These are phyloP conservation scores for Arabis alpina DNA, from an alignment of 345 rosid species.

Conservation along the genomic window DNA sequence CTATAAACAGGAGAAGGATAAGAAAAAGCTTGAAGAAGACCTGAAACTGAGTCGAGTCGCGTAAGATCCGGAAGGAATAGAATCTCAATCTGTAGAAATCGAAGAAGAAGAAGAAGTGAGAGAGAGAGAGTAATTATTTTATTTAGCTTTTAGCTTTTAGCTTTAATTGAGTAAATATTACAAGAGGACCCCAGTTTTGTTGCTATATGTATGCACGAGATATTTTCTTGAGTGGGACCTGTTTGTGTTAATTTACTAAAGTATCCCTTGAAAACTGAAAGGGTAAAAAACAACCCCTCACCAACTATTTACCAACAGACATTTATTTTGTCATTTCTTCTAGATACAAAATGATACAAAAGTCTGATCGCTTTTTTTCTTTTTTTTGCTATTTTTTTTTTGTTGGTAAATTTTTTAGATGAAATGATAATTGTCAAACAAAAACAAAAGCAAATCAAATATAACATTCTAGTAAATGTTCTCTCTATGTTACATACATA, in stretches of 20 bases:
- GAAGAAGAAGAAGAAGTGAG: constrained; percentile 8
- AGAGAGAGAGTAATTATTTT: constrained; percentile 11
- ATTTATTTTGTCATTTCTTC: not conserved
- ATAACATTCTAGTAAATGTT: too few species aligned
- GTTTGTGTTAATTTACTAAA: not conserved
- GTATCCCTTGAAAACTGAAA: not conserved
- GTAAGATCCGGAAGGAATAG: constrained; percentile 39
- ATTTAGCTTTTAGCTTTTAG: not conserved
- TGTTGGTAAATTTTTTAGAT: too few species aligned
- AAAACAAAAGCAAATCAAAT: too few species aligned
- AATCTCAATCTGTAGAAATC: constrained; percentile 27
- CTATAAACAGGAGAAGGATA: not conserved
- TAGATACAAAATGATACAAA: too few species aligned
- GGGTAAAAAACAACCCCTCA: not conserved
- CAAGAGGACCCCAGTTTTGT: not conserved
- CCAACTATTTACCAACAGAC: not conserved
- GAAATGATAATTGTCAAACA: too few species aligned
- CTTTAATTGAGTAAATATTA: not conserved
- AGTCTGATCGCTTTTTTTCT: too few species aligned
- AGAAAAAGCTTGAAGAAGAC: constrained; percentile 1
- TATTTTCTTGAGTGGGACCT: constrained; percentile 26
- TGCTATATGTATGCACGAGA: constrained; percentile 28
- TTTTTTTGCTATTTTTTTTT: too few species aligned
- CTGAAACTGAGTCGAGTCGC: constrained; percentile 24
- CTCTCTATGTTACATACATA: too few species aligned